These are phyloP conservation scores for Euphorbia pulcherrima DNA, from an alignment of 345 rosid genomes.

Conservation along the genomic window DNA sequence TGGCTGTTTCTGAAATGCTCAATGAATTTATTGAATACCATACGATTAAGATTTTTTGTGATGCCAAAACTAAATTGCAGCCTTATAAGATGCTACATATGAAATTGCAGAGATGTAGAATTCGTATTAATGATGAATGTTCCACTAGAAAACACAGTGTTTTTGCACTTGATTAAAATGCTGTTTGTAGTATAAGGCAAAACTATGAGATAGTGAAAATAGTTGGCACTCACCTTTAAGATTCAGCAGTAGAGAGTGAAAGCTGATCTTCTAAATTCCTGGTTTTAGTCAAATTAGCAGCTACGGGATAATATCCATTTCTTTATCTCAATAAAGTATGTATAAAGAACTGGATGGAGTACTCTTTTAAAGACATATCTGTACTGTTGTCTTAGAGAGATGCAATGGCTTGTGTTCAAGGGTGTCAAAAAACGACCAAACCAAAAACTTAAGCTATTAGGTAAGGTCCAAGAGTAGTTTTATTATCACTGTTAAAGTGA, in stretches of 20 bases:
- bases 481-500: neutral
- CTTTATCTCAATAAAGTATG: neutral
- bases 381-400: neutral
- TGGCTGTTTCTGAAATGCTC: neutral
- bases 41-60: neutral
- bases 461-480: too few relatives aligned
- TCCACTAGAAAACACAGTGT: neutral
- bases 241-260: neutral
- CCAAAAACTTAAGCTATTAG: too few relatives aligned
- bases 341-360: neutral
- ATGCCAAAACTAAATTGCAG: neutral
- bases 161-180: neutral
- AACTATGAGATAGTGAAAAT: neutral
- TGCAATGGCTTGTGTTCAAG: neutral
- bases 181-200: neutral
- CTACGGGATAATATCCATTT: neutral
- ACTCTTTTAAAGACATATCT: neutral
- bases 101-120: conserved; percentile 5
- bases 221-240: neutral
- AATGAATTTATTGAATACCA: neutral
- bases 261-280: neutral
- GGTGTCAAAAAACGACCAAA: too few relatives aligned
- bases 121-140: neutral
- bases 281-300: neutral
- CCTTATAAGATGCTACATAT: neutral